A percentile compares a stretch with the other conserved stretches of the same genome.
These are phyloP conservation scores for Chrysosporium keratinophilum DNA, from an alignment of 2,329 filamentous ascomycete genomes.

Conservation along the genomic window DNA sequence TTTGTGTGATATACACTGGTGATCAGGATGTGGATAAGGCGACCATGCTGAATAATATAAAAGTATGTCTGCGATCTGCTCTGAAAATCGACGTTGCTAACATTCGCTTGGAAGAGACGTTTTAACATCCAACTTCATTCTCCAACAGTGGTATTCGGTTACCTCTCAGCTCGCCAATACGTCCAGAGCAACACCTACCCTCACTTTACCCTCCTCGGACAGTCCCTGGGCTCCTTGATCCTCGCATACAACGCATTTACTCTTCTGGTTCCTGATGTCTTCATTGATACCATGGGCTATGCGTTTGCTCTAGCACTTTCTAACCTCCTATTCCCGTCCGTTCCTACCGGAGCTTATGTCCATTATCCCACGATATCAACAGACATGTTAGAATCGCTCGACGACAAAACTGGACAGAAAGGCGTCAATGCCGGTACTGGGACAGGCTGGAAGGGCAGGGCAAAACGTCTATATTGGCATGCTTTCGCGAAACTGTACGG, in stretches of 20 bases:
- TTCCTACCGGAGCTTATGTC: conserved; percentile 86
- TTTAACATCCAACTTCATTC: conserved; percentile 88
- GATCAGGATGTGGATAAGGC: conserved; percentile 80
- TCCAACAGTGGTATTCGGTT: conserved; percentile 76
- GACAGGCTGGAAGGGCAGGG: conserved; percentile 55
- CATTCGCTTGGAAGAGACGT: conserved; percentile 48
- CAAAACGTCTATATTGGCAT: conserved; percentile 78
- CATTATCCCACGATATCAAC: conserved; percentile 98
- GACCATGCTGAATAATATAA: conserved; percentile 64
- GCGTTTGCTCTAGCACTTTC: conserved; percentile 77
- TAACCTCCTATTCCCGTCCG: conserved; percentile 66
- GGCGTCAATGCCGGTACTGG: conserved; percentile 80
- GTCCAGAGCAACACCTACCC: conserved; percentile 83
- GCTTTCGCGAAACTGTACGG: conserved; percentile 75
- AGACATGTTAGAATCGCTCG: conserved; percentile 83
- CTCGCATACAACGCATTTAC: conserved; percentile 87
- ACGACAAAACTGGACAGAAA: conserved; percentile 52
- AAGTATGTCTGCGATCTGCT: conserved; percentile 40
- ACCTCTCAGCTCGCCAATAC: conserved; percentile 77
- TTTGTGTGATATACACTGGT: conserved; percentile 89
- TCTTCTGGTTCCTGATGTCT: conserved; percentile 84
- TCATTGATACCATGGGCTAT: conserved; percentile 97
- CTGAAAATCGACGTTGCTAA: not conserved
- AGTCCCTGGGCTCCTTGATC: conserved; percentile 77
- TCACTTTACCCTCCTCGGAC: conserved; percentile 84